Evolutionary conservation across 768 basidiomycete species (phyloP), one percentile per base, ranked within the genome.

Genomic region (Lyophyllum decastes): DNA sequence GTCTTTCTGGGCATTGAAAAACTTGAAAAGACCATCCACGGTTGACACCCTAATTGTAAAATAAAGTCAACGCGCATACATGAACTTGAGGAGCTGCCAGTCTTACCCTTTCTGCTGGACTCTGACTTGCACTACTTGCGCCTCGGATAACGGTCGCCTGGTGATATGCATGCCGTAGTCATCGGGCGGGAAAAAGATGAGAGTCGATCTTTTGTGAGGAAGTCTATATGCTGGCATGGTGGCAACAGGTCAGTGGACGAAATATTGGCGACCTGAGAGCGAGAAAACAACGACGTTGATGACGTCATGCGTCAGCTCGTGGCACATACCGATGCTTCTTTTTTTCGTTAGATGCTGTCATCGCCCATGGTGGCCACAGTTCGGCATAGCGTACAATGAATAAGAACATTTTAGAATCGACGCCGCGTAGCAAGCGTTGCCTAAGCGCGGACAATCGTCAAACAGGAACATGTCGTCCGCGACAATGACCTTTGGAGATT

Each of bases 211-310:
- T 53, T 70, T 70, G n/a, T 75, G 67, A 21, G 70, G 66, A 34
- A 78, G 62, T 30, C 62, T 67, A 54, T 76, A 76, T 76, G 79
- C 68, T 70, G 63, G 59, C 61, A 67, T 61, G 41, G 52, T 26
- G 40, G 55, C 30, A 30, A 30, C 30, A 30, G 10, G 30, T 10
- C 30, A 30, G n/a, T n/a, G n/a, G n/a, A n/a, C n/a, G n/a, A n/a
- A n/a, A n/a, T n/a, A n/a, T n/a, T n/a, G n/a, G n/a, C n/a, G n/a
- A n/a, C n/a, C n/a, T n/a, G n/a, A n/a, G n/a, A n/a, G n/a, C n/a
- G n/a, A n/a, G n/a, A n/a, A n/a, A n/a, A n/a, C n/a, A n/a, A n/a
- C n/a, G n/a, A n/a, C n/a, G n/a, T n/a, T n/a, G n/a, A n/a, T n/a
- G n/a, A n/a, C n/a, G n/a, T n/a, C n/a, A n/a, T n/a, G n/a, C n/a